phyloP scores from a whole-genome alignment of 768 basidiomycete genomes.

The Pleurotus tuoliensis region DNA sequence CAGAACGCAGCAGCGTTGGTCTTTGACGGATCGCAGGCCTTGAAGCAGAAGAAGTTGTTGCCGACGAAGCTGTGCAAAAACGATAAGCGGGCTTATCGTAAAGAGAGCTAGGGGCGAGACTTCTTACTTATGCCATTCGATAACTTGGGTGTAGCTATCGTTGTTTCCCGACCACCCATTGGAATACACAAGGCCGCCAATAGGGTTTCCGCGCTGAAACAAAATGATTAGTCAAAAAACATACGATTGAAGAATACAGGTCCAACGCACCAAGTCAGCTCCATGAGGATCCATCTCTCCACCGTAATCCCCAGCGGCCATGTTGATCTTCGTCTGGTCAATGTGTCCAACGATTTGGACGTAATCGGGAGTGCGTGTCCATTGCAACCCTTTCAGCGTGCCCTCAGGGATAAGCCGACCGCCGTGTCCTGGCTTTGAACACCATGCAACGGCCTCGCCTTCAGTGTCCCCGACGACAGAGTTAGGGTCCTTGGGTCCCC shows the following conservation, averaged over 20 bases:
- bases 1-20: conserved; percentile 41
- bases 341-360: conserved; percentile 61
- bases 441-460: conserved; percentile 72
- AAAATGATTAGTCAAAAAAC: conserved; percentile 7
- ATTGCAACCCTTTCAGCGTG: conserved; percentile 64
- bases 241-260: background rate
- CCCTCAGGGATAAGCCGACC: conserved; percentile 70
- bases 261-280: conserved; percentile 36
- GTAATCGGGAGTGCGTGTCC: conserved; percentile 62
- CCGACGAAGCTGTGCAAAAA: conserved; percentile 50
- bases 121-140: conserved; percentile 54
- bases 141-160: conserved; percentile 35
- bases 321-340: conserved; percentile 66
- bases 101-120: background rate
- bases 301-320: conserved; percentile 45
- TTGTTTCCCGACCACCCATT: conserved; percentile 35
- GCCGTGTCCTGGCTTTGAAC: conserved; percentile 68
- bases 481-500: conserved; percentile 51
- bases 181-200: conserved; percentile 71
- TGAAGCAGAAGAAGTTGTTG: conserved; percentile 48
- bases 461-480: conserved; percentile 63
- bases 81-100: background rate
- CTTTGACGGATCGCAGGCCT: conserved; percentile 51
- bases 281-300: conserved; percentile 78
- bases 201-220: conserved; percentile 25